Conservation (phyloP, 345 rosid genomes). For the Raphanus sativus region DNA sequence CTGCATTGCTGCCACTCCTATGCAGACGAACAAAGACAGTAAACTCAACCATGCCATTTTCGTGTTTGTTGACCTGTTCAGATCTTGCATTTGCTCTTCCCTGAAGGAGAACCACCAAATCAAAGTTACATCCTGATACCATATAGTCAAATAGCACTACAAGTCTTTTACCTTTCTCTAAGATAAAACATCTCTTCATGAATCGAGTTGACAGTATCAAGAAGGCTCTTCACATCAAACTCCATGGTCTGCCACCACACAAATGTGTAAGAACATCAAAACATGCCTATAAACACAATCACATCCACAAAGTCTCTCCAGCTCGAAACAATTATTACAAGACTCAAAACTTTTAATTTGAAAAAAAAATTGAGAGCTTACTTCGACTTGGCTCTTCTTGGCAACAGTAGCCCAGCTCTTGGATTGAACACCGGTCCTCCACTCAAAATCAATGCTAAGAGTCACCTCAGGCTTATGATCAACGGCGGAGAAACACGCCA, state of each 20-base stretch:
- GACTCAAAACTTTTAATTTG: too few species aligned
- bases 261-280: not conserved
- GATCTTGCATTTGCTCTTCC: slow-evolving; percentile 90
- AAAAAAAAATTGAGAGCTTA: not conserved
- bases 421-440: slow-evolving; percentile 69
- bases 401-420: not conserved
- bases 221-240: slow-evolving; percentile 37
- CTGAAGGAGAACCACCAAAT: slow-evolving; percentile 41
- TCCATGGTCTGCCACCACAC: slow-evolving; percentile 33
- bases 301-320: not conserved
- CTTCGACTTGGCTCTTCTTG: not conserved
- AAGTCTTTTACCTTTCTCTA: slow-evolving; percentile 36
- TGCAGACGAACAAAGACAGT: slow-evolving; percentile 68
- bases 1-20: slow-evolving; percentile 87
- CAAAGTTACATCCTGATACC: not conserved
- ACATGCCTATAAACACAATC: not conserved
- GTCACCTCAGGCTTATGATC: slow-evolving; percentile 56
- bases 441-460: slow-evolving; percentile 73
- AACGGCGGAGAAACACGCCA: slow-evolving; percentile 73
- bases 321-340: too few species aligned
- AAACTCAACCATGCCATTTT: slow-evolving; percentile 82
- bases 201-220: slow-evolving; percentile 37
- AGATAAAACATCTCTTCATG: slow-evolving; percentile 43
- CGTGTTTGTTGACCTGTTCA: slow-evolving; percentile 65
- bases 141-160: not conserved